Evolutionary conservation across 495 filamentous ascomycete species (phyloP).

Genomic region (Jackrogersella multiformis): DNA sequence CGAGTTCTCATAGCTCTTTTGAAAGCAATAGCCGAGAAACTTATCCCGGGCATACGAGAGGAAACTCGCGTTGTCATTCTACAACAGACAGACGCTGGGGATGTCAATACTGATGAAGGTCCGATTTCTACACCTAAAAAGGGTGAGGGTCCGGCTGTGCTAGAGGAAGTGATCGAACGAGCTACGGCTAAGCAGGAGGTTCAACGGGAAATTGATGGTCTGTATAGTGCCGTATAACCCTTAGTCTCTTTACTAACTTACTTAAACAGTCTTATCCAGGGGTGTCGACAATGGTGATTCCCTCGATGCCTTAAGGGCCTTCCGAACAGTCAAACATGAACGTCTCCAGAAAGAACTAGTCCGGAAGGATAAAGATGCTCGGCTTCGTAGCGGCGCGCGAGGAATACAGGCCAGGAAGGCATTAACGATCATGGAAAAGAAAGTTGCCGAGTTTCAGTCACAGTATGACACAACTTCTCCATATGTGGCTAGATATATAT

Average conservation of each 20-base stretch:
- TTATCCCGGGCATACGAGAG: constrained; percentile 80
- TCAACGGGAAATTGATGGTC: constrained; percentile 65
- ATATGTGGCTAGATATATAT: neutral
- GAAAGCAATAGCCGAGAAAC: constrained; percentile 76
- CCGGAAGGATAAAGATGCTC: constrained; percentile 75
- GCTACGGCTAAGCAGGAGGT: constrained; percentile 68
- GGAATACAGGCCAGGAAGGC: constrained; percentile 77
- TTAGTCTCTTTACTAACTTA: constrained; percentile 54
- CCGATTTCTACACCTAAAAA: neutral
- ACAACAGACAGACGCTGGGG: constrained; percentile 69
- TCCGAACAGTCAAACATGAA: constrained; percentile 67
- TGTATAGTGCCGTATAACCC: constrained; percentile 26
- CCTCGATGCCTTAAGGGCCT: constrained; percentile 64
- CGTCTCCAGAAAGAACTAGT: constrained; percentile 69
- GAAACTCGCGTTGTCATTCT: constrained; percentile 72
- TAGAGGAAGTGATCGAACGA: constrained; percentile 73
- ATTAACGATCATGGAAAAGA: constrained; percentile 69
- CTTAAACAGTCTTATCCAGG: constrained; percentile 53
- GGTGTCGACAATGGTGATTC: constrained; percentile 58
- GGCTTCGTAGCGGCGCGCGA: constrained; percentile 73
- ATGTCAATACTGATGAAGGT: constrained; percentile 41
- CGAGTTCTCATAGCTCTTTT: constrained; percentile 64
- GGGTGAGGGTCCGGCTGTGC: constrained; percentile 53
- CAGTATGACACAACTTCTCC: constrained; percentile 52
- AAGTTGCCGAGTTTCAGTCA: constrained; percentile 62